Evolutionary conservation across 768 basidiomycete genomes (phyloP), one percentile per base, ranked within the genome.

Genomic region (Fomitopsis serialis): DNA sequence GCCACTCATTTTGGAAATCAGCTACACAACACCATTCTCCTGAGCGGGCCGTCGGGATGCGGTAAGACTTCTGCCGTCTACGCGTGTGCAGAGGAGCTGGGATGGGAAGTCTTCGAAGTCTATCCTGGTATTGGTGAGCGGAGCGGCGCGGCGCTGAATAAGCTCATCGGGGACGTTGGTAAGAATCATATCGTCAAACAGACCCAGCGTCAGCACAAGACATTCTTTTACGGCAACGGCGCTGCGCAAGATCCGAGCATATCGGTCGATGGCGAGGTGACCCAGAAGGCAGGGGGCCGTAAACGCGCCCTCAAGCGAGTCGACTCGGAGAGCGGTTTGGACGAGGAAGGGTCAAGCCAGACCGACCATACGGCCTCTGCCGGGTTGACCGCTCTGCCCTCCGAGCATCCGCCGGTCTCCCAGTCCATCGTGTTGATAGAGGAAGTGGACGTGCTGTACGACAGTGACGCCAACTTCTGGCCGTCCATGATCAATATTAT

Each of bases 61-160:
- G 97, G 97, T 29, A 99, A 99, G 72, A 95, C 93, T 5, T 85
- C 92, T 1, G 80, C 92, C 21, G 87, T 97, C 2, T 94, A 97
- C 69, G 94, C 96, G 0, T 95, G 93, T 63, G 92, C 94, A 4
- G 82, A 85, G 50, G 96, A 99, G 70, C 76, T 99, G 32, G 92
- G 86, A 13, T 99, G 92, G 91, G 91, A 95, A 47, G 83, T 98
- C 12, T 97, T 98, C 63, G 97, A 99, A 67, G 93, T 98, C 12
- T 89, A 94, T 70, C 91, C 97, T 23, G 97, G 97, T 2, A 85
- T 95, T 48, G 94, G 94, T n/a, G 89, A 81, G 63, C 81, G 97
- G 34, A 89, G 82, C 55, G 90, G 89, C 6, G 74, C 82, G 23
- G 89, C 82, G 61, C 72, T 99, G 58, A 83, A 87, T 53, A 76